Evolutionary conservation across 2,329 filamentous ascomycete genomes (phyloP), one percentile per base, ranked within the genome.

Genomic region (Clonostachys rosea): DNA sequence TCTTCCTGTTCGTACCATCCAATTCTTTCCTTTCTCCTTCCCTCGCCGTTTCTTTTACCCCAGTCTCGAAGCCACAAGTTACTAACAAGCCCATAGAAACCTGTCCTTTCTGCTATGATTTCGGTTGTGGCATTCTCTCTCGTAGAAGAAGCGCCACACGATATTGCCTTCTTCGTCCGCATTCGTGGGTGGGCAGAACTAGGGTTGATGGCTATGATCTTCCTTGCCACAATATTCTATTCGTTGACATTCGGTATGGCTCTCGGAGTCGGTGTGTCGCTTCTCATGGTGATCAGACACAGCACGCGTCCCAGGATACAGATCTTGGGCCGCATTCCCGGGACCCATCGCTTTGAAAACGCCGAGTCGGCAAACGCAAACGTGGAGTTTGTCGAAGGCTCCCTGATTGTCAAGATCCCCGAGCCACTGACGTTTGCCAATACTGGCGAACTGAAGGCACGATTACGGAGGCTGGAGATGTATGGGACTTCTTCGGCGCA

Each of bases 391-490:
- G 79, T 96, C 46, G 91, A 96, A 54, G 89, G 92, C 14, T 95
- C 89, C 50, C 73, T 99, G 10, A 96, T 99, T 50, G 90, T 97
- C 58, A 97, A 97, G 73, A 97, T 99, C 47, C 92, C 94, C 0
- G 94, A 99, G 62, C 94, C 94, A 0, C 73, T 99, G 44, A 97
- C 92, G 0, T 99, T 99, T 64, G 92, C 92, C 60, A 99, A 99
- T 64, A 97, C 94, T 0, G 94, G 91, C 42, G 89, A 94, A 56
- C 73, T 99, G 41, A 95, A 95, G 66, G 86, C 85, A 45, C 80
- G 94, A 5, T 75, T 99, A 11, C 78, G 87, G 6, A 76, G 94
- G 7, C 75, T 99, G 2, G 94, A 97, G 66, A 78, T 91, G 18
- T 96, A 97, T 59, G 94, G 94, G n/a, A 92, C 90, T 0, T 84